phyloP scores from a whole-genome alignment of 495 filamentous ascomycete genomes.

The Tuber borchii region DNA sequence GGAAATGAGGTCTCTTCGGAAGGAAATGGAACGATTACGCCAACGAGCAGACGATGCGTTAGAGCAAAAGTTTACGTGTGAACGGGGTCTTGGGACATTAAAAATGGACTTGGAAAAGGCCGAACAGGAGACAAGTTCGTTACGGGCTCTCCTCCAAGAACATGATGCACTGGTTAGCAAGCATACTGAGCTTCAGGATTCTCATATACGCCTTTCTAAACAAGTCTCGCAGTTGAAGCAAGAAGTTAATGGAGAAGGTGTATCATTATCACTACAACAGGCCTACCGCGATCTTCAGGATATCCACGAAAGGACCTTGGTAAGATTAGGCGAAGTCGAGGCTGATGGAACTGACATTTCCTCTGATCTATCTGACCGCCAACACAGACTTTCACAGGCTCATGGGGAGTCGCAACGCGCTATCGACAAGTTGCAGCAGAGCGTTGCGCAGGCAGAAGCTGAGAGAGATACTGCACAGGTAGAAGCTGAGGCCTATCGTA shows the following conservation, averaged over 20 bases:
- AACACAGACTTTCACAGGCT: constrained; percentile 51
- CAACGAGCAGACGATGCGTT: constrained; percentile 88
- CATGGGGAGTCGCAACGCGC: constrained; percentile 54
- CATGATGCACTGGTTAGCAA: constrained; percentile 71
- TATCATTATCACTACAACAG: constrained; percentile 64
- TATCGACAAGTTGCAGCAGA: constrained; percentile 57
- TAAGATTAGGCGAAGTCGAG: constrained; percentile 43
- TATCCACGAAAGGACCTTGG: constrained; percentile 49
- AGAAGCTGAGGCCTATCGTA: constrained; percentile 55
- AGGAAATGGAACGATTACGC: constrained; percentile 77
- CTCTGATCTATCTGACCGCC: constrained; percentile 46
- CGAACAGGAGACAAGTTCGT: constrained; percentile 77
- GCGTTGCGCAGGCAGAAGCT: constrained; percentile 58
- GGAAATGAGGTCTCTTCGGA: constrained; percentile 69
- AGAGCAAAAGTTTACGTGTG: constrained; percentile 93
- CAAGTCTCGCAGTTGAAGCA: constrained; percentile 42
- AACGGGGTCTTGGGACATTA: constrained; percentile 82
- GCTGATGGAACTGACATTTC: constrained; percentile 43
- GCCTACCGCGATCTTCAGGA: constrained; percentile 74
- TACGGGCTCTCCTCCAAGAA: constrained; percentile 74
- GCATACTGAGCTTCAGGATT: constrained; percentile 41
- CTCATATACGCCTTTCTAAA: constrained; percentile 43
- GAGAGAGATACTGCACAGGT: constrained; percentile 65
- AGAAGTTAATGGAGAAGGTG: constrained; percentile 22
- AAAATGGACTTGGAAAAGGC: constrained; percentile 97